Base-by-base conservation (phyloP, 2,329 filamentous ascomycete genomes). In the Botrytis cinerea region DNA sequence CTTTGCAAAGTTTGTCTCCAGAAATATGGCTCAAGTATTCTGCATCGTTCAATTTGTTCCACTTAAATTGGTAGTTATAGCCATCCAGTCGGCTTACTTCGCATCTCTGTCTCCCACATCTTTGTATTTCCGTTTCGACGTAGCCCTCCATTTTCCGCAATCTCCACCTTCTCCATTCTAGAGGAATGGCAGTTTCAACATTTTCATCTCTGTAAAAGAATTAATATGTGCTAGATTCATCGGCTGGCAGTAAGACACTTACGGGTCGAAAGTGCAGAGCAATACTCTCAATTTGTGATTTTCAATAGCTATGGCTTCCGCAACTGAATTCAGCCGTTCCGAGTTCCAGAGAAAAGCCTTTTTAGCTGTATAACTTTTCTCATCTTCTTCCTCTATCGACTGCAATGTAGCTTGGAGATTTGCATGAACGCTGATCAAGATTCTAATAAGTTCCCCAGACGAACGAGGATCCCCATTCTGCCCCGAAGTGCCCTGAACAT, bases 231-330 rank as follows among this genome's bases (percentile, higher is more conserved):
- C 12, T 8, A 43, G 2, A 1, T 5, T 14, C 10, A 9, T 54
- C 25, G 32, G 25, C 32, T 20, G 45, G 9, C 20, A n/a, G 3
- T 4, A 32, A 28, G 16, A 2, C 2, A 68, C 71, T 60, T 32
- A 72, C 71, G 51, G 62, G 35, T 72, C 46, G 22, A 72, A 68
- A 22, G 62, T 60, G 59, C 62, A 68, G 32, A 72, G 51, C 40
- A 69, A 32, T 18, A 68, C 62, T n/a, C 28, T 63, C n/a, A 72
- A 54, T 57, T 72, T 72, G 16, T 60, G 40, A 28, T 72, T 67
- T 9, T 72, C 62, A 1, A 72, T 61, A 5, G 25, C 46, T 28
- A 69, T 68, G 9, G 28, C 20, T 18, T 72, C 40, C 28, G 22
- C 4, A 9, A 40, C 6, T n/a, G 32, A 9, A 28, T 22, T 12